A percentile compares a stretch with the other conserved stretches of the same genome.
Conservation (phyloP, 768 basidiomycete genomes). For the Candolleomyces aberdarensis region DNA sequence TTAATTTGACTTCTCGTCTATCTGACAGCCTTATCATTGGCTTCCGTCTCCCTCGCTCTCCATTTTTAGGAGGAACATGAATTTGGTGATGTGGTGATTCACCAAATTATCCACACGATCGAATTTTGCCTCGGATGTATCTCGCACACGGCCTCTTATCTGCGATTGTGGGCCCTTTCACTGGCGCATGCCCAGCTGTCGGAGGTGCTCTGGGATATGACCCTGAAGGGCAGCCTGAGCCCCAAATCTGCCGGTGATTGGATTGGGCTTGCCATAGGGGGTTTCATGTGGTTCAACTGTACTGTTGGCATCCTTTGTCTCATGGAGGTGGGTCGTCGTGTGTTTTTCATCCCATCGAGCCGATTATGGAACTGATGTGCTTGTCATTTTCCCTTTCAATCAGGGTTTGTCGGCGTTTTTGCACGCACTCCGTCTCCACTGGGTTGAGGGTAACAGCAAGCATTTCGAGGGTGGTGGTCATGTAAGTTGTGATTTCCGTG, state of each 20-base stretch:
- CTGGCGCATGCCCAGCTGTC: constrained; percentile 97
- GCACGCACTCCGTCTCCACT: constrained; percentile 94
- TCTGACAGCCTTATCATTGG: not conserved
- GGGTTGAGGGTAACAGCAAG: constrained; percentile 98
- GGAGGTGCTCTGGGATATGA: constrained; percentile 92
- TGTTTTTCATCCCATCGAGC: not conserved
- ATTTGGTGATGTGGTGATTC: constrained; percentile 91
- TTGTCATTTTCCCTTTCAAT: constrained; percentile 11
- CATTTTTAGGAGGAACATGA: constrained; percentile 72
- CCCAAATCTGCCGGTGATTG: constrained; percentile 64
- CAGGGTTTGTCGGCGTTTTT: constrained; percentile 94
- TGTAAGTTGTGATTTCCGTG: constrained; percentile 48
- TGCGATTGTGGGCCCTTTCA: constrained; percentile 96
- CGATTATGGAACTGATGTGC: constrained; percentile 3
- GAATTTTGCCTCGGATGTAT: constrained; percentile 99
- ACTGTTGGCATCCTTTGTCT: constrained; percentile 83
- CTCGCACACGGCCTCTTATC: constrained; percentile 92
- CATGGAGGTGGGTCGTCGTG: constrained; percentile 78
- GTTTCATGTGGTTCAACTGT: constrained; percentile 71
- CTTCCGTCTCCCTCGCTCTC: not conserved
- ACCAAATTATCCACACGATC: constrained; percentile 98
- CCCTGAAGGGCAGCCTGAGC: constrained; percentile 59
- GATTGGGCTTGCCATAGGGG: constrained; percentile 46
- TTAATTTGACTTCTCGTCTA: constrained; percentile 13
- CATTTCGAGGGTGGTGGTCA: constrained; percentile 89